Evolutionary conservation across 1,139 yeast genomes (phyloP), one percentile per base, ranked within the genome.

Genomic region (Suhomyces atakaporum): DNA sequence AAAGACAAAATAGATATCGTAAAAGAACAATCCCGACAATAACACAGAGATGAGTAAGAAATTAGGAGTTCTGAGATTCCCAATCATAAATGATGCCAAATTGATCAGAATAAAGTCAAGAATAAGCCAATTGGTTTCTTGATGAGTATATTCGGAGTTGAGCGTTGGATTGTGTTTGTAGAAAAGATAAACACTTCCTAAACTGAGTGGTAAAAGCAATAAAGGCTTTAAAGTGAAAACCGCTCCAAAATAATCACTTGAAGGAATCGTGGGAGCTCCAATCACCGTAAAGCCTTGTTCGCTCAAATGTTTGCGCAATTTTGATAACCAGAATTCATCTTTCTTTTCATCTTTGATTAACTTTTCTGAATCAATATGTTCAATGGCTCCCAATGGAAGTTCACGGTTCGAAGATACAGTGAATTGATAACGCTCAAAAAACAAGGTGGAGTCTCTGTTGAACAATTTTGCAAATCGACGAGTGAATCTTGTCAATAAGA

Each of bases 1-100:
- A 56, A 81, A 83, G 1, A 82, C 89, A 60, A 83, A 83, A 51
- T 71, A 79, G 27, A 80, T 69, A 51, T 83, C 89, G 56, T 82
- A 83, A 25, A 75, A 43, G 49, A 82, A 80, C 29, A 82, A 65
- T 1, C 75, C 75, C 2, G 51, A 39, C 16, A 83, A 58, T 29
- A 80, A 52, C 10, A 75, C 47, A 14, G 63, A 50, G 1, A 77
- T 80, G 3, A 72, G 60, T 36, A 61, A 65, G 51, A 80, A 74
- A 13, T 61, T 64, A 7, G 69, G 59, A 12, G 73, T 33, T 31
- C 54, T 57, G 9, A 60, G 39, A 18, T 51, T 46, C 26, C 56
- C 49, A 26, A 73, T 60, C 5, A 71, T 67, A 40, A 51, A 58
- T 3, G 73, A 50, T 1, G 73, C 69, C 26, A 68, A 54, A 11